phyloP scores from a whole-genome alignment of 176 grass and related monocot species.

The Zizania latifolia region DNA sequence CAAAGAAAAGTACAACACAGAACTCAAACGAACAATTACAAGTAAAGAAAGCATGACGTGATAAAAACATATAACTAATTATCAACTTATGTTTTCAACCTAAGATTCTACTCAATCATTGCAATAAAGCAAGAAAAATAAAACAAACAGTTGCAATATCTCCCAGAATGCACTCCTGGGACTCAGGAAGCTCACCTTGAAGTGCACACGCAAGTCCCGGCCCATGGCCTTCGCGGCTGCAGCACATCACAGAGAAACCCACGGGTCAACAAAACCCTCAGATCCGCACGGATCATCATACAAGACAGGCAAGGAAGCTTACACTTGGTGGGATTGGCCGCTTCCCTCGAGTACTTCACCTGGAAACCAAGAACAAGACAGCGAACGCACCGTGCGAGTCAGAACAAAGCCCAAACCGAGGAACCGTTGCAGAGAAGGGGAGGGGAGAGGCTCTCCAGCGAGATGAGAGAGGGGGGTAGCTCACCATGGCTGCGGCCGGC shows the following conservation, averaged over 20 bases:
- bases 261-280: conserved; percentile 22
- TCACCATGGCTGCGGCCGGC: conserved; percentile 38
- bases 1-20: background rate
- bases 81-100: too few relatives aligned
- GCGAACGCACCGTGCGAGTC: background rate
- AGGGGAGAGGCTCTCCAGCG: background rate
- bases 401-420: background rate
- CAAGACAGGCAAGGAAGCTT: background rate
- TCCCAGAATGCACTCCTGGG: background rate
- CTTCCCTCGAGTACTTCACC: conserved; percentile 75
- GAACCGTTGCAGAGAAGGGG: background rate
- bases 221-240: conserved; percentile 86
- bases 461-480: background rate
- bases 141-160: background rate
- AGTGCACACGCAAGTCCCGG: conserved; percentile 82
- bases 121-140: background rate
- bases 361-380: conserved; percentile 25
- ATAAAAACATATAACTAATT: background rate
- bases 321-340: conserved; percentile 71
- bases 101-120: background rate
- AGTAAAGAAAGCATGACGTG: background rate
- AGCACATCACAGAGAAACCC: conserved; percentile 16
- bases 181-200: conserved; percentile 51
- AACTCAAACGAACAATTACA: background rate
- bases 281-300: background rate